Conservation (phyloP, 192 early-diverging fungal species). For the Lobulomyces angularis region DNA sequence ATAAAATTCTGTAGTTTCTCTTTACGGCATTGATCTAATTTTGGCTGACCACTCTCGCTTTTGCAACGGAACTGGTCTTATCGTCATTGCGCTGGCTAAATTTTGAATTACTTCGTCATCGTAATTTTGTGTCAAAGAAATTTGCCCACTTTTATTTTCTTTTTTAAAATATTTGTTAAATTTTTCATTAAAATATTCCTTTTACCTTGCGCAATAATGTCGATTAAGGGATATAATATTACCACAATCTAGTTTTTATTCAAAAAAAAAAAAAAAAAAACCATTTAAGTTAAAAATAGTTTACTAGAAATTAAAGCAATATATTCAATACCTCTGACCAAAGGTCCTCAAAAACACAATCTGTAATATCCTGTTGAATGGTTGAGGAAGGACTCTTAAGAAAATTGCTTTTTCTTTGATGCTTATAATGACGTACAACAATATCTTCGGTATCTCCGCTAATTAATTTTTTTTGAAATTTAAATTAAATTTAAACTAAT, state of each 20-base stretch:
- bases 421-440: slow-evolving; percentile 4
- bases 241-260: slow-evolving; percentile 18
- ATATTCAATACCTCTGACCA: slow-evolving; percentile 23
- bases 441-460: neutral
- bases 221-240: slow-evolving; percentile 13
- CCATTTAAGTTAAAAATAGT: neutral
- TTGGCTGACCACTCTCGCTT: slow-evolving; percentile 24
- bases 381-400: slow-evolving; percentile 22
- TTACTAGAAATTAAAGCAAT: neutral
- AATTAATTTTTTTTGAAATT: neutral
- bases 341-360: slow-evolving; percentile 31
- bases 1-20: too few species aligned
- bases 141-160: neutral
- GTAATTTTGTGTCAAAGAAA: neutral
- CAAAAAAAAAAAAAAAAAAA: neutral
- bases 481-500: neutral
- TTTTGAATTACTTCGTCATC: slow-evolving; percentile 4
- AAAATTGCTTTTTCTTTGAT: slow-evolving; percentile 7
- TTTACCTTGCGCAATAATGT: slow-evolving; percentile 9
- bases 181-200: neutral
- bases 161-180: neutral
- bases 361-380: slow-evolving; percentile 24
- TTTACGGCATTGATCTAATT: slow-evolving; percentile 15
- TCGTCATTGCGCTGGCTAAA: slow-evolving; percentile 32
- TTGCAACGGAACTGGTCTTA: slow-evolving; percentile 23